Conservation (phyloP, 2,329 filamentous ascomycete species). For the Rachicladosporium sp. region DNA sequence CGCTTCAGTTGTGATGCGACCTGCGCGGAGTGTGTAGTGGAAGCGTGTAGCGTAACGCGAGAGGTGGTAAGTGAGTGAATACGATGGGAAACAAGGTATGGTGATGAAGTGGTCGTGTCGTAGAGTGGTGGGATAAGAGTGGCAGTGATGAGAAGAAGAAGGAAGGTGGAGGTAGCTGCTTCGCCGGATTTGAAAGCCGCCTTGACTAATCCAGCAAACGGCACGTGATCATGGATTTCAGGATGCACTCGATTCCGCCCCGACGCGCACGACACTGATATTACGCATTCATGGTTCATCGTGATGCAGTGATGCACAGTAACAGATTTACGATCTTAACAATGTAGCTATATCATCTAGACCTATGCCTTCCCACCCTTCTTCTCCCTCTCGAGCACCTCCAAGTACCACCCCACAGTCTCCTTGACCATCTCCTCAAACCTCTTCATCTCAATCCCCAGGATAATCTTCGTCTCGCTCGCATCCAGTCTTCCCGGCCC, state of each 20-base stretch:
- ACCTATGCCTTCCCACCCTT: neutral
- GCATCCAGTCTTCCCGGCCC: conserved; percentile 3
- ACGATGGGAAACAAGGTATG: no score
- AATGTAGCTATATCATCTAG: no score
- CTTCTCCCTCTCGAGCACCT: conserved; percentile 9
- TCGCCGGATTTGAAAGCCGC: neutral
- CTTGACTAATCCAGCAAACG: no score
- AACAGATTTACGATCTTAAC: no score
- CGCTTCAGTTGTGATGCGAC: conserved; percentile 1
- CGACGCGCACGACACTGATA: neutral
- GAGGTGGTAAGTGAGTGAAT: neutral
- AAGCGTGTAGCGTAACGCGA: neutral
- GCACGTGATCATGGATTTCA: no score
- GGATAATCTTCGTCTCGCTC: conserved; percentile 9
- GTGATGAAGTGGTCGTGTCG: neutral
- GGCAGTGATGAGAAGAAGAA: neutral
- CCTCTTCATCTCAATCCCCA: conserved; percentile 9
- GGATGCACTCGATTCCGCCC: conserved; percentile 3
- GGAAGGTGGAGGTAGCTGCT: neutral
- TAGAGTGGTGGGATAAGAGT: no score
- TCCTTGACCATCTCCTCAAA: conserved; percentile 10
- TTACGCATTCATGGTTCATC: conserved; percentile 1
- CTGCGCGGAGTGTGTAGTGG: neutral
- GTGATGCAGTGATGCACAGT: neutral
- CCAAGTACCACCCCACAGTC: conserved; percentile 9